Evolutionary conservation across 83 land plant species (phyloP).

Genomic region (Picea abies): DNA sequence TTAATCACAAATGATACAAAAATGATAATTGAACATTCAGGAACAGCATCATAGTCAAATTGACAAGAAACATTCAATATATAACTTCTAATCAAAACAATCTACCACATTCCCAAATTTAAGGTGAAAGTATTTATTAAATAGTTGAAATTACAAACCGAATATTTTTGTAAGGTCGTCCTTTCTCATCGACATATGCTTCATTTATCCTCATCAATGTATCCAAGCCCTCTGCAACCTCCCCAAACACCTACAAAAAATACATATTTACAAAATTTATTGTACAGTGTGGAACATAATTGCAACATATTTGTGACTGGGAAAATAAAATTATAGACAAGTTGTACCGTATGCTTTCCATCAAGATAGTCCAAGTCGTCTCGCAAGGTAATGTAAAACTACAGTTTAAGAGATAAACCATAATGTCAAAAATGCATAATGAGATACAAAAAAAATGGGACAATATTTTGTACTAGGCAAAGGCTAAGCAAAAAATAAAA

Average conservation of each 20-base stretch:
- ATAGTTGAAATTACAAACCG: constrained; percentile 42
- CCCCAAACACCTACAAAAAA: constrained; percentile 84
- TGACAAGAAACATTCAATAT: too few species aligned
- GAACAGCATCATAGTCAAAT: too few species aligned
- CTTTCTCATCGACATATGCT: constrained; percentile 88
- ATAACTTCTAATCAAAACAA: too few species aligned
- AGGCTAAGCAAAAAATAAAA: not conserved
- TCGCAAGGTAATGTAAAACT: constrained; percentile 93
- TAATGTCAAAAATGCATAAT: not conserved
- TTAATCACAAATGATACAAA: not conserved
- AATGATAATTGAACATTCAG: not conserved
- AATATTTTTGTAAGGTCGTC: constrained; percentile 86
- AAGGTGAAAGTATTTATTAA: too few species aligned
- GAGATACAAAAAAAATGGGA: not conserved
- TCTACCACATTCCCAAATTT: too few species aligned
- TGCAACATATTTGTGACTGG: too few species aligned
- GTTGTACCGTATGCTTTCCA: constrained; percentile 91
- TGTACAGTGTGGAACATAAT: not conserved
- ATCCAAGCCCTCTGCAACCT: constrained; percentile 92
- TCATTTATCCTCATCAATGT: constrained; percentile 90
- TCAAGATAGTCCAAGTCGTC: constrained; percentile 95
- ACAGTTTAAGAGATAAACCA: constrained; percentile 13
- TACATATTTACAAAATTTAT: not conserved
- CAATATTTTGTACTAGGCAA: not conserved
- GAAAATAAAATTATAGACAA: not conserved